These are phyloP conservation scores for Scleroderma citrinum DNA, from an alignment of 768 basidiomycete species.

Conservation along the genomic window DNA sequence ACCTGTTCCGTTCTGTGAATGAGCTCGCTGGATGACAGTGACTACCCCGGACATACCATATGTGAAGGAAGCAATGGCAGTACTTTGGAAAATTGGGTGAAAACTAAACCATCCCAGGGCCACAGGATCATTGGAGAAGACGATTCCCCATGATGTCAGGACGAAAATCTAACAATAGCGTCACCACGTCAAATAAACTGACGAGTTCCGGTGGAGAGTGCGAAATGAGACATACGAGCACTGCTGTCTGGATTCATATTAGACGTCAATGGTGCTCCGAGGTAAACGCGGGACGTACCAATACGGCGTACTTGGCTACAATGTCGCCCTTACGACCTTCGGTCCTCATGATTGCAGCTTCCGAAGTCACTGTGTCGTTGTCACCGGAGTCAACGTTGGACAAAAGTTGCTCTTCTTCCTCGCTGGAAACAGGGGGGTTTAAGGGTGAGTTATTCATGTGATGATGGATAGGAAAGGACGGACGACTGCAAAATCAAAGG, in stretches of 20 bases:
- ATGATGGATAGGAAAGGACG: neutral
- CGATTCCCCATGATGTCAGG: conserved; percentile 38
- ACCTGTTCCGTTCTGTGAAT: conserved; percentile 33
- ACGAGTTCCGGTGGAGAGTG: conserved; percentile 2
- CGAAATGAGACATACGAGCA: conserved; percentile 10
- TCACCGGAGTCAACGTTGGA: neutral
- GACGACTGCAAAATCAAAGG: neutral
- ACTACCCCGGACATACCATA: conserved; percentile 46
- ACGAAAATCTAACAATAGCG: conserved; percentile 31
- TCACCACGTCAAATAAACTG: neutral
- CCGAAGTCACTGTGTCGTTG: conserved; percentile 15
- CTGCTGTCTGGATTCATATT: conserved; percentile 8
- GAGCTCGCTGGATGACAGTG: neutral
- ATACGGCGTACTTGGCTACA: conserved; percentile 27
- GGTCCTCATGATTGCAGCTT: conserved; percentile 17
- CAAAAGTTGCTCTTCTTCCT: conserved; percentile 16
- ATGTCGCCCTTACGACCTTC: conserved; percentile 37
- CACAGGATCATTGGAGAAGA: conserved; percentile 41
- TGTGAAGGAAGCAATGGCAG: conserved; percentile 50
- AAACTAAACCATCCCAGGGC: conserved; percentile 55
- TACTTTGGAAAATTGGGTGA: conserved; percentile 59
- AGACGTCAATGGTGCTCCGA: neutral
- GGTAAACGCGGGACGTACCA: conserved; percentile 28
- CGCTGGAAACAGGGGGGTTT: neutral
- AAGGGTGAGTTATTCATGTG: neutral